Evolutionary conservation across 2,329 filamentous ascomycete genomes (phyloP).

Genomic region (Chlorencoelia australis): DNA sequence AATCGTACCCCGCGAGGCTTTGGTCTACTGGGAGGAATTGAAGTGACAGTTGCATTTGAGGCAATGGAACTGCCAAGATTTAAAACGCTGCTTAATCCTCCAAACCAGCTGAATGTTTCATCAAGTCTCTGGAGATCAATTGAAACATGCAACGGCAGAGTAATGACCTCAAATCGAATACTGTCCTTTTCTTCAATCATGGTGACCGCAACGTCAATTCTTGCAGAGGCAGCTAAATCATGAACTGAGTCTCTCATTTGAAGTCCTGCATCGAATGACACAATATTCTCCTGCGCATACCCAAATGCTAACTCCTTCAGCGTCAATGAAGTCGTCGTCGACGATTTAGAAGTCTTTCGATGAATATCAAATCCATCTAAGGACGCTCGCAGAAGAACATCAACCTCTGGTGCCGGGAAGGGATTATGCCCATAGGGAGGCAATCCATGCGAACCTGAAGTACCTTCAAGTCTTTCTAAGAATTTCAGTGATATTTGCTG

Average conservation of each 20-base stretch:
- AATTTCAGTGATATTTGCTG: conserved; percentile 24
- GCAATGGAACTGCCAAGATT: conserved; percentile 80
- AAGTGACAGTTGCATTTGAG: conserved; percentile 51
- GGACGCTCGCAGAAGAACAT: conserved; percentile 23
- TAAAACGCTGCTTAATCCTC: conserved; percentile 81
- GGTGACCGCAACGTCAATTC: conserved; percentile 47
- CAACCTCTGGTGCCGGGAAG: conserved; percentile 9
- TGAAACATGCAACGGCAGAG: conserved; percentile 64
- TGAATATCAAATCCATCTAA: conserved; percentile 22
- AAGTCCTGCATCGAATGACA: conserved; percentile 49
- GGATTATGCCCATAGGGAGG: too few species aligned
- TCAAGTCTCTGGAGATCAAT: conserved; percentile 75
- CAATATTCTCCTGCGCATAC: conserved; percentile 50
- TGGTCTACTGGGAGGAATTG: conserved; percentile 27
- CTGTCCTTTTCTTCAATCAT: conserved; percentile 36
- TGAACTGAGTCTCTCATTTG: conserved; percentile 50
- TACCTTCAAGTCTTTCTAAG: conserved; percentile 25
- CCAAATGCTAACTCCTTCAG: conserved; percentile 52
- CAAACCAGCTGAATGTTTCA: conserved; percentile 80
- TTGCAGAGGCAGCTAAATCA: conserved; percentile 46
- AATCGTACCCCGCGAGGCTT: conserved; percentile 52
- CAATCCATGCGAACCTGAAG: conserved; percentile 10
- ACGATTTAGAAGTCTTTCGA: conserved; percentile 8
- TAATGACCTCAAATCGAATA: conserved; percentile 54
- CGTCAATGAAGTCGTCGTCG: conserved; percentile 20